Conservation (phyloP, 495 filamentous ascomycete species). For the Talaromyces proteolyticus region DNA sequence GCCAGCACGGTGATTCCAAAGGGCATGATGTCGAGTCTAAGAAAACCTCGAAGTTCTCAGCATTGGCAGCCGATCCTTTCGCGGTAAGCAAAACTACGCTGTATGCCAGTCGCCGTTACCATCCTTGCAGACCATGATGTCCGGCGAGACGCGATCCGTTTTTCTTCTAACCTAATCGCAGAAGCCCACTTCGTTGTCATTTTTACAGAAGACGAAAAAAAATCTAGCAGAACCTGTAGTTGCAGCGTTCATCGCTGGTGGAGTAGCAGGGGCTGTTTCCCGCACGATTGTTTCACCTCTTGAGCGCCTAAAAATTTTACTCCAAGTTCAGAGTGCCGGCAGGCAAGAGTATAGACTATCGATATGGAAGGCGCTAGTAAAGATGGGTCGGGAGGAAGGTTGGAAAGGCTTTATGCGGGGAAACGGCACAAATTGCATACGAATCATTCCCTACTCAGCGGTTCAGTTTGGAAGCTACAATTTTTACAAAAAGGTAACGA, state of each 20-base stretch:
- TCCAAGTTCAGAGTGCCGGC: slow-evolving; percentile 90
- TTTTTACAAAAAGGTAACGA: slow-evolving; percentile 87
- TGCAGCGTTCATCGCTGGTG: slow-evolving; percentile 93
- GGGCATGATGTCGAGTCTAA: slow-evolving; percentile 3
- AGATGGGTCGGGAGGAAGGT: slow-evolving; percentile 96
- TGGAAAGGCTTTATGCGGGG: slow-evolving; percentile 95
- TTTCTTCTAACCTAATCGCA: background rate
- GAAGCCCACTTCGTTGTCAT: slow-evolving; percentile 2
- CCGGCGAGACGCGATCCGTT: background rate
- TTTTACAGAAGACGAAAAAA: slow-evolving; percentile 14
- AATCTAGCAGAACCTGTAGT: slow-evolving; percentile 62
- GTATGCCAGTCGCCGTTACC: background rate
- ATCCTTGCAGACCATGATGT: background rate
- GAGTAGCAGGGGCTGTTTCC: slow-evolving; percentile 93
- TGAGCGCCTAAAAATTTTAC: slow-evolving; percentile 93
- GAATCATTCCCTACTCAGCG: slow-evolving; percentile 95
- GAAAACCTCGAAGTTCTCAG: slow-evolving; percentile 8
- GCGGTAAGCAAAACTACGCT: slow-evolving; percentile 1
- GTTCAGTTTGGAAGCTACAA: slow-evolving; percentile 98
- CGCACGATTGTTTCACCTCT: slow-evolving; percentile 94
- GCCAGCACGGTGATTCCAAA: background rate
- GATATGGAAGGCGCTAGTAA: slow-evolving; percentile 77
- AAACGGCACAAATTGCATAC: slow-evolving; percentile 96
- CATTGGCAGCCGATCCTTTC: slow-evolving; percentile 2
- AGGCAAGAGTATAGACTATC: slow-evolving; percentile 87